Base-by-base conservation (phyloP, 495 filamentous ascomycete genomes). In the Pyrenula massariospora region DNA sequence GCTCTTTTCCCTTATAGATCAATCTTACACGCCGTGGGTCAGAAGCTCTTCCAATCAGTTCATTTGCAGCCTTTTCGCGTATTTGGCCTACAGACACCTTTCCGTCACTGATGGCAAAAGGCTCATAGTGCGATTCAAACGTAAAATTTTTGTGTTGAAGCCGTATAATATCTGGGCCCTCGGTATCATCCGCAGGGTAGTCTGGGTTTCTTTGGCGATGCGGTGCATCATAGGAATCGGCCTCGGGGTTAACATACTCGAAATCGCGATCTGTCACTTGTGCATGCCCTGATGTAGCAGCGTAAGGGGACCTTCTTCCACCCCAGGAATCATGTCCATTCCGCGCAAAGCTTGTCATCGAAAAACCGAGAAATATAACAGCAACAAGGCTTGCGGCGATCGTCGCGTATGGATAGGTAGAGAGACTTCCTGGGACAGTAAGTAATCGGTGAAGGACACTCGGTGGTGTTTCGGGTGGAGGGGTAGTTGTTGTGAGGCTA, bases 71-170 rank as follows among this genome's bases (percentile, higher is more conserved):
- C 3, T 79, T 78, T 25, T 80, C 73, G 23, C 84, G 75, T 31
- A 95, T 72, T 54, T 86, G 82, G 52, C 79, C 71, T 42, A 94
- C 82, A 19, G 74, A 80, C 53, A 95, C 72, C 54, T 78, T 77
- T 1, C 88, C 88, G 62, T 91, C 87, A 54, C 82, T 82, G 67
- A 96, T 95, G 25, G 84, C 84, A 64, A 85, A 91, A 3, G 88
- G 81, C 1, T 85, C 85, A 68, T 95, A 95, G 59, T 86, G 84
- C 15, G 89, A 74, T 0, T 84, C 82, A 64, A 90, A 89, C n/a
- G 78, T 84, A 53, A 81, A 70, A 53, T 80, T 77, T 59, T 82
- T 83, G 70, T 89, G 78, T 65, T 81, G 84, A 57, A 94, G 77
- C n/a, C 88, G 63, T 15, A 96, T 71, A 12, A 88, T 77, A 67